These are phyloP conservation scores for Populus nigra DNA, from an alignment of 345 rosid species.

Conservation along the genomic window DNA sequence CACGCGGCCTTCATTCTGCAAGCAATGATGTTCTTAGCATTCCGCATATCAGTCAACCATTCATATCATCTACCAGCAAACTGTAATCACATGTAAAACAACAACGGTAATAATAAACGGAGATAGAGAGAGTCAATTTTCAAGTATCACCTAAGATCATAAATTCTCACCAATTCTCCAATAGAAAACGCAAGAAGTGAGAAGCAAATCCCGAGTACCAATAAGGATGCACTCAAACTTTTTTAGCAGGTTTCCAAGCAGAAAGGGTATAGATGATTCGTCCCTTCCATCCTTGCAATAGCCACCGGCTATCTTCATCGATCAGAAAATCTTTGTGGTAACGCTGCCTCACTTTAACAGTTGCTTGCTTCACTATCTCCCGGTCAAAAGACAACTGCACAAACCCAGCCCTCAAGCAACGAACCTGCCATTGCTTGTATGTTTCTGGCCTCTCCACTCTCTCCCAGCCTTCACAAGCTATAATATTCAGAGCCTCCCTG, in stretches of 20 bases:
- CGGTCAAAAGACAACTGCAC: slow-evolving; percentile 19
- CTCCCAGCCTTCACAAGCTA: slow-evolving; percentile 25
- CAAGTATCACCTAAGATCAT: background rate
- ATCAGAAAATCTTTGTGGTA: slow-evolving; percentile 29
- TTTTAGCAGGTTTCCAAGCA: slow-evolving; percentile 9
- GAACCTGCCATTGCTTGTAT: slow-evolving; percentile 31
- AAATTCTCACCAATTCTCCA: background rate
- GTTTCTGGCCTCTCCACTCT: slow-evolving; percentile 31
- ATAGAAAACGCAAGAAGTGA: background rate
- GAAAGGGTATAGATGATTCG: slow-evolving; percentile 16
- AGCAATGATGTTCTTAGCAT: too few species aligned
- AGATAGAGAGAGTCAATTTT: too few species aligned
- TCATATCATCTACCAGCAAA: too few species aligned
- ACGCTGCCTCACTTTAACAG: background rate
- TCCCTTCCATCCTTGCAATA: slow-evolving; percentile 34
- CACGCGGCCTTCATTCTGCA: too few species aligned
- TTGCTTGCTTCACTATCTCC: slow-evolving; percentile 11
- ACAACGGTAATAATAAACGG: too few species aligned
- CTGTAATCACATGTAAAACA: too few species aligned
- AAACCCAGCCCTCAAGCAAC: slow-evolving; percentile 25
- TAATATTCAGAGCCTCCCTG: slow-evolving; percentile 22
- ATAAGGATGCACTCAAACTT: background rate
- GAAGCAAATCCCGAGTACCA: background rate
- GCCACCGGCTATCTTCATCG: slow-evolving; percentile 22
- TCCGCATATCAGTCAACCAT: too few species aligned